Base-by-base conservation (phyloP, 2,329 filamentous ascomycete genomes). In the Fragosphaeria purpurea region DNA sequence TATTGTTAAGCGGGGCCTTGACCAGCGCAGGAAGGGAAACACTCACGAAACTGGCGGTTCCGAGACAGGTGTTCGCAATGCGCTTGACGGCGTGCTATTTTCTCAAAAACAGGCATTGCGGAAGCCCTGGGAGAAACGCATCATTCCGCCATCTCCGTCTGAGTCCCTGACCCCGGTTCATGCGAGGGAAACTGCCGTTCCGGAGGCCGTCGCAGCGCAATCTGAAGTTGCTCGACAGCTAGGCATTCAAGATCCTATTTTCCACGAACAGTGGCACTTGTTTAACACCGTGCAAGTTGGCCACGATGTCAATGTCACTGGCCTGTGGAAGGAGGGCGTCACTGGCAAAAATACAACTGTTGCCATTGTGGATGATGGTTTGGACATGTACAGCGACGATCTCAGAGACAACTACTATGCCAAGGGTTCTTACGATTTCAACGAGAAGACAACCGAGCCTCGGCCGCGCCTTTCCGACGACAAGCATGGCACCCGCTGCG, bases 231-330 rank as follows among this genome's bases (percentile, higher is more conserved):
- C 82, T 57, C 67, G 74, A 47, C 70, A 74, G 2, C 73, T 98
- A n/a, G 73, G 74, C 11, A 97, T 98, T 56, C 67, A 72, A 35
- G 93, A 98, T 61, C 93, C 93, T 13, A 95, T 95, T 48, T 98
- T 97, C 68, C 74, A 78, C 41, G 85, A 94, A 51, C 93, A 98
- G 68, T 98, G 93, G 93, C 93, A 98, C 74, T 72, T 98, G 44
- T 83, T 86, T 71, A 98, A 98, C 64, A 75, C 85, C 0, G 64
- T 85, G 6, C 82, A 95, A 59, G 64, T 81, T 1, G 91, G 90
- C 6, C 87, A 97, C 67, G 93, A 98, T 64, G 79, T 98, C 61
- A 98, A 98, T 61, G 89, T 97, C n/a, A 95, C 89, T 0, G 88
- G 83, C 10, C 76, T 97, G 6, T 98, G 93, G 93, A 65, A 88